phyloP scores from a whole-genome alignment of 1,139 yeast genomes.

The Protomyces inundatus region DNA sequence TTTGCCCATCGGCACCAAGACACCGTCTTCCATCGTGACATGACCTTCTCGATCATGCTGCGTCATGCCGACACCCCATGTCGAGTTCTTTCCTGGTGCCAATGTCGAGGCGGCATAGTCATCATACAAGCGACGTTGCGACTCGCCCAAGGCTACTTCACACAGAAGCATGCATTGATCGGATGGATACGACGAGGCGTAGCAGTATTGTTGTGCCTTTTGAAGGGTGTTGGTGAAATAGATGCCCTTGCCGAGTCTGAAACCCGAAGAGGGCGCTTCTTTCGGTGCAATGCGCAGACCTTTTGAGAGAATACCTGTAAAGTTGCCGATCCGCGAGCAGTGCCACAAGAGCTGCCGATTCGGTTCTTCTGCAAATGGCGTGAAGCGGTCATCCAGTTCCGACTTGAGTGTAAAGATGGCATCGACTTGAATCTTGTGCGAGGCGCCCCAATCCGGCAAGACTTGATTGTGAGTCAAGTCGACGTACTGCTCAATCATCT shows the following conservation, averaged over 20 bases:
- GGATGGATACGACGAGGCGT: neutral
- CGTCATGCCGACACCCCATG: conserved; percentile 11
- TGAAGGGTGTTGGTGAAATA: conserved; percentile 8
- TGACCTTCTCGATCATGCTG: conserved; percentile 4
- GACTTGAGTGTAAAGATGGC: conserved; percentile 1
- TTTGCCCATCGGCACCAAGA: conserved; percentile 6
- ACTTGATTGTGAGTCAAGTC: conserved; percentile 3
- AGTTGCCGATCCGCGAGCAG: conserved; percentile 13
- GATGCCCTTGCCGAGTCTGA: conserved; percentile 19
- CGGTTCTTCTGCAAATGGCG: neutral
- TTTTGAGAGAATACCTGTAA: conserved; percentile 6
- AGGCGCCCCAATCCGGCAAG: neutral
- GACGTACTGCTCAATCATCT: conserved; percentile 1
- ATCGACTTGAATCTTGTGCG: conserved; percentile 4
- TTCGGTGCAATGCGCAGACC: conserved; percentile 16
- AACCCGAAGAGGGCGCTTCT: conserved; percentile 15
- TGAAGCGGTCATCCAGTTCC: neutral
- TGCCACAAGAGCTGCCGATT: conserved; percentile 18
- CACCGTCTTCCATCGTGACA: neutral
- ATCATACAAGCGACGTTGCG: conserved; percentile 3
- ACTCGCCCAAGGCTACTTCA: conserved; percentile 13
- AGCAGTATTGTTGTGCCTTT: conserved; percentile 13
- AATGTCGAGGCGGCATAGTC: neutral
- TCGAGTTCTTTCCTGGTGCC: neutral
- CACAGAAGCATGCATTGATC: conserved; percentile 11